Percentiles rank a stretch among this genome's conserved stretches.
These are phyloP conservation scores for Curvularia eragrostidis DNA, from an alignment of 2,329 filamentous ascomycete species.

Conservation along the genomic window DNA sequence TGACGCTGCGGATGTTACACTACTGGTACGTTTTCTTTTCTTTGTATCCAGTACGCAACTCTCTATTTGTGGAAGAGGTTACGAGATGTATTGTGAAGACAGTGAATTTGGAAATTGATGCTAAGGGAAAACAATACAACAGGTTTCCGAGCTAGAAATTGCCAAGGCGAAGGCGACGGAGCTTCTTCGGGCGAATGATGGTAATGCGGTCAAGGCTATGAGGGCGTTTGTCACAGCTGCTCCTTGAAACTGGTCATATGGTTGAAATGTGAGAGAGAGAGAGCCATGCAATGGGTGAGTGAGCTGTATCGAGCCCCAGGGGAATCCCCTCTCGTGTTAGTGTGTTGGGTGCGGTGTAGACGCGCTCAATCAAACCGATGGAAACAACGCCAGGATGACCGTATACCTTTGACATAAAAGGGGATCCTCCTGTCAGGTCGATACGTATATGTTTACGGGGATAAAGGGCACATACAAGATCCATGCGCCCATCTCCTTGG, in stretches of 20 bases:
- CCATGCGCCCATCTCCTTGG: neutral
- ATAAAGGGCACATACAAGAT: neutral
- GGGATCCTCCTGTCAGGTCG: too few species aligned
- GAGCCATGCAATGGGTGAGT: neutral
- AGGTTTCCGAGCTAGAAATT: slow-evolving; percentile 73
- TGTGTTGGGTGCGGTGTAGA: neutral
- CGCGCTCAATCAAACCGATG: neutral
- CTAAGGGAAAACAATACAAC: neutral
- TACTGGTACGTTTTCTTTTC: slow-evolving; percentile 68
- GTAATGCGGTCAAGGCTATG: slow-evolving; percentile 72
- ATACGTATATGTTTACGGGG: neutral
- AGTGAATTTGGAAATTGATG: too few species aligned
- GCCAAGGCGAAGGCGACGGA: slow-evolving; percentile 76
- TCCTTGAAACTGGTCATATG: slow-evolving; percentile 11
- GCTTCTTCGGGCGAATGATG: slow-evolving; percentile 73
- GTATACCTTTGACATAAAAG: neutral
- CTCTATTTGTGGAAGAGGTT: too few species aligned
- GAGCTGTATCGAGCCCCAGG: neutral
- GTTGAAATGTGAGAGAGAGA: neutral
- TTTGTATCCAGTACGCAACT: too few species aligned
- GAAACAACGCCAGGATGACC: neutral
- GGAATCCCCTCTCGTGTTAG: neutral
- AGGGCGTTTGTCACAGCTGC: slow-evolving; percentile 60
- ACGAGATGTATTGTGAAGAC: too few species aligned
- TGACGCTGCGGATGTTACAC: slow-evolving; percentile 71